Percentiles rank a stretch among this genome's conserved stretches.
Evolutionary conservation across 352 stramenopile genomes (phyloP).

Genomic region (Thalassiosira exigua): DNA sequence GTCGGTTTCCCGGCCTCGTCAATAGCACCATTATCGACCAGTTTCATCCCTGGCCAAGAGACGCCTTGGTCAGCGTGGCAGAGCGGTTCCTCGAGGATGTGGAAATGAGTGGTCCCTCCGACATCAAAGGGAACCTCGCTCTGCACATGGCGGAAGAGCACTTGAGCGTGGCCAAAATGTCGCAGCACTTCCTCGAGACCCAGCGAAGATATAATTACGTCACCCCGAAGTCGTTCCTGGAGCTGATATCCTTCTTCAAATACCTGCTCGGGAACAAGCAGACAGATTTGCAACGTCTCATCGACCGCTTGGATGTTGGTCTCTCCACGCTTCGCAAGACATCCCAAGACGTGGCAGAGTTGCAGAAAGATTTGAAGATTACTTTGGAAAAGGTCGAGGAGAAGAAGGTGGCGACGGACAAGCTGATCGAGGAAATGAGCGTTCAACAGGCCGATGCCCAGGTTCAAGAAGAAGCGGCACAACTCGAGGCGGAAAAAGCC

Average conservation of each 20-base stretch:
- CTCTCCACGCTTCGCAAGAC: constrained; percentile 96
- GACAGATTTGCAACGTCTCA: constrained; percentile 93
- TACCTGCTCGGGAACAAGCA: constrained; percentile 95
- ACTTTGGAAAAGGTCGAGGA: constrained; percentile 95
- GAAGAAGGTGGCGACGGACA: constrained; percentile 94
- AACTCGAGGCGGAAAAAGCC: constrained; percentile 93
- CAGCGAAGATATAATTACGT: constrained; percentile 98
- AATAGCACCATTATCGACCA: constrained; percentile 98
- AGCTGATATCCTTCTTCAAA: constrained; percentile 98
- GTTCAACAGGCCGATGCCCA: constrained; percentile 93
- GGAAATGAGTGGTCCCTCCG: constrained; percentile 86
- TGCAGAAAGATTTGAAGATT: constrained; percentile 94
- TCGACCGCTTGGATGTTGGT: constrained; percentile 95
- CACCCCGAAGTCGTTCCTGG: constrained; percentile 97
- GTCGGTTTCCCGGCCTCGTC: constrained; percentile 95
- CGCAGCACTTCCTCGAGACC: constrained; percentile 93
- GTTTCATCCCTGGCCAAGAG: constrained; percentile 97
- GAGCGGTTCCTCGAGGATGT: constrained; percentile 95
- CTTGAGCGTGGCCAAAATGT: constrained; percentile 95
- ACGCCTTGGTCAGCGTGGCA: constrained; percentile 96
- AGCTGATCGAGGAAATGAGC: constrained; percentile 92
- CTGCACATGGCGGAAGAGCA: constrained; percentile 98
- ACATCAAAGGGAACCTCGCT: constrained; percentile 90
- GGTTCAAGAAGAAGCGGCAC: constrained; percentile 94
- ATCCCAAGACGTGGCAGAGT: constrained; percentile 93